Conservation (phyloP, 495 filamentous ascomycete species). For the Xylaria cubensis region DNA sequence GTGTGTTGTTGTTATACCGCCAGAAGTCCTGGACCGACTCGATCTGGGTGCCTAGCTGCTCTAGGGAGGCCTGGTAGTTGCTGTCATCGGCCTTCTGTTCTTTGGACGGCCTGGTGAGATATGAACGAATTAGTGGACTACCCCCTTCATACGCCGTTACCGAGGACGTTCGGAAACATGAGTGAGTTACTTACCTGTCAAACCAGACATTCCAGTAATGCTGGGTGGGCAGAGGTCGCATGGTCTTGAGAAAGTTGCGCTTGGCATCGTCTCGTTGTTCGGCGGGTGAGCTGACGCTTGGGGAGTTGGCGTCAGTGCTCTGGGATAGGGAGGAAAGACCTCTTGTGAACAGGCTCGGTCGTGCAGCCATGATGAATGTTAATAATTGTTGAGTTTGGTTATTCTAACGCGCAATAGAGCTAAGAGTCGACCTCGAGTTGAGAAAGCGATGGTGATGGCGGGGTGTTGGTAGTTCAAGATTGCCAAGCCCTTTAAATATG, state of each 20-base stretch:
- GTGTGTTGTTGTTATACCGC: conserved; percentile 89
- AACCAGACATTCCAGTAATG: conserved; percentile 69
- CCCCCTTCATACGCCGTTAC: background rate
- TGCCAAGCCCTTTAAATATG: conserved; percentile 18
- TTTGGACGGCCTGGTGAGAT: conserved; percentile 45
- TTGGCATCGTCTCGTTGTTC: conserved; percentile 66
- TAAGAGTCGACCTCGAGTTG: background rate
- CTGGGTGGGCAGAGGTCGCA: conserved; percentile 64
- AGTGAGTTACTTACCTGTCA: conserved; percentile 49
- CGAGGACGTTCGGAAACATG: background rate
- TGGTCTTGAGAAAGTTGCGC: conserved; percentile 64
- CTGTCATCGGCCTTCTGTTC: conserved; percentile 47
- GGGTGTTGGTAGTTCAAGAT: conserved; percentile 16
- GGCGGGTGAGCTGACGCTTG: conserved; percentile 58
- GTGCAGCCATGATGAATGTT: conserved; percentile 49
- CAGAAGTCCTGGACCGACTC: conserved; percentile 83
- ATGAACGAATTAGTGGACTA: conserved; percentile 25
- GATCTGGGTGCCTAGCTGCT: conserved; percentile 70
- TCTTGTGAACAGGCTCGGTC: conserved; percentile 60
- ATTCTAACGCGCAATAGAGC: conserved; percentile 1
- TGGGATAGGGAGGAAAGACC: conserved; percentile 60
- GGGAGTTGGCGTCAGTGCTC: conserved; percentile 56
- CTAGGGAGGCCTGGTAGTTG: conserved; percentile 69
- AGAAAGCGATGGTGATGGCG: conserved; percentile 16
- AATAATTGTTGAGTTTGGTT: conserved; percentile 2